These are phyloP conservation scores for Aspergillus luchuensis DNA, from an alignment of 2,329 filamentous ascomycete genomes.

Conservation along the genomic window DNA sequence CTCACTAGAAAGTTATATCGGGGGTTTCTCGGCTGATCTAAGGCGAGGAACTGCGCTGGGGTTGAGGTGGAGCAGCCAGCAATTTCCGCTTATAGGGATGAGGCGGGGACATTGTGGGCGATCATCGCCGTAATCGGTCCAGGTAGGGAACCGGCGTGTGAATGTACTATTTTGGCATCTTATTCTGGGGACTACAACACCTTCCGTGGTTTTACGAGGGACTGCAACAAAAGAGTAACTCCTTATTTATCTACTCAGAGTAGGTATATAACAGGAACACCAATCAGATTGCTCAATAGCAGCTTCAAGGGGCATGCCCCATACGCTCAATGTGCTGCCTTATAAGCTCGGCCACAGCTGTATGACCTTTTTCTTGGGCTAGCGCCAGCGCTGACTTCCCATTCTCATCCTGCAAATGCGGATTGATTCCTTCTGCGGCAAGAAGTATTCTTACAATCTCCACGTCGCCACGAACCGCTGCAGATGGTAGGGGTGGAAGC, in stretches of 20 bases:
- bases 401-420: background rate
- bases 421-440: background rate
- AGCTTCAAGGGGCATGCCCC: too few relatives aligned
- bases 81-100: background rate
- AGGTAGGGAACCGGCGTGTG: too few relatives aligned
- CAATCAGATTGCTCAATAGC: too few relatives aligned
- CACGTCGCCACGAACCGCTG: background rate
- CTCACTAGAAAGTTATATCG: background rate
- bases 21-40: background rate
- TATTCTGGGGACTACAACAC: too few relatives aligned
- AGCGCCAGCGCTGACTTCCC: background rate
- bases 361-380: background rate
- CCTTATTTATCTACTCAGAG: background rate
- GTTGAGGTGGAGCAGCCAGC: background rate
- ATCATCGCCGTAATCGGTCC: background rate
- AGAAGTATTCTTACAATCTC: background rate
- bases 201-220: too few relatives aligned
- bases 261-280: too few relatives aligned
- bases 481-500: background rate
- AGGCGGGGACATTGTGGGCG: too few relatives aligned
- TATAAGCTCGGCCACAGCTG: background rate
- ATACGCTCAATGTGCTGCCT: too few relatives aligned
- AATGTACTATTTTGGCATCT: too few relatives aligned
- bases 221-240: background rate
- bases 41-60: background rate